A percentile compares a stretch with the other conserved stretches of the same genome.
phyloP scores from a whole-genome alignment of 164 flowering plant genomes.

The Annona cherimola region DNA sequence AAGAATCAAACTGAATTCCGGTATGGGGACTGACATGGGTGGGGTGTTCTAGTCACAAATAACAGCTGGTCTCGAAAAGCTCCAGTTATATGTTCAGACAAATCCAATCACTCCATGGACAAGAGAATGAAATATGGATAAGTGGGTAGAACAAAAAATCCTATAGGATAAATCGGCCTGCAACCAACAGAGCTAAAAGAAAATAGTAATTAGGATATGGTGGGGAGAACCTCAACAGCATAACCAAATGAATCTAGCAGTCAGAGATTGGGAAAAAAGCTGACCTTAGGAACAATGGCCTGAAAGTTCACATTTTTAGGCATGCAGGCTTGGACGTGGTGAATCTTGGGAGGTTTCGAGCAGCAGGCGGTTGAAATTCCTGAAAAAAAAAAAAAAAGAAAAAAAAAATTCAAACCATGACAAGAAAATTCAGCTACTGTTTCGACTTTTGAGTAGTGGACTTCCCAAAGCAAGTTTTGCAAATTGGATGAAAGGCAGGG shows the following conservation, averaged over 20 bases:
- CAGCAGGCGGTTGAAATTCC: conserved; percentile 25
- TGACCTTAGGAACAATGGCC: conserved; percentile 42
- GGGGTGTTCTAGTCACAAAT: not conserved
- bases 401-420: too few relatives aligned
- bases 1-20: too few relatives aligned
- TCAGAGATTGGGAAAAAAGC: not conserved
- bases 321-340: conserved; percentile 18
- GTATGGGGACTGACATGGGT: not conserved
- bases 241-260: not conserved
- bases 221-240: not conserved
- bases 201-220: too few relatives aligned
- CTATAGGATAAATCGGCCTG: too few relatives aligned
- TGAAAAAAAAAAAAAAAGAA: conserved; percentile 8
- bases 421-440: not conserved
- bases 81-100: not conserved
- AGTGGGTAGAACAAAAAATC: not conserved
- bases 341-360: conserved; percentile 24
- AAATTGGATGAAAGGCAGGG: conserved; percentile 3
- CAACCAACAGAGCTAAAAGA: too few relatives aligned
- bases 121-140: not conserved
- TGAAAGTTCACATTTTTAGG: conserved; percentile 23
- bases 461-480: not conserved
- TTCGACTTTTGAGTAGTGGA: not conserved
- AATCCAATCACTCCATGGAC: not conserved
- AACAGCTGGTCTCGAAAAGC: not conserved